Evolutionary conservation across 164 flowering plant genomes (phyloP), one percentile per base, ranked within the genome.

Genomic region (Magnolia officinalis): DNA sequence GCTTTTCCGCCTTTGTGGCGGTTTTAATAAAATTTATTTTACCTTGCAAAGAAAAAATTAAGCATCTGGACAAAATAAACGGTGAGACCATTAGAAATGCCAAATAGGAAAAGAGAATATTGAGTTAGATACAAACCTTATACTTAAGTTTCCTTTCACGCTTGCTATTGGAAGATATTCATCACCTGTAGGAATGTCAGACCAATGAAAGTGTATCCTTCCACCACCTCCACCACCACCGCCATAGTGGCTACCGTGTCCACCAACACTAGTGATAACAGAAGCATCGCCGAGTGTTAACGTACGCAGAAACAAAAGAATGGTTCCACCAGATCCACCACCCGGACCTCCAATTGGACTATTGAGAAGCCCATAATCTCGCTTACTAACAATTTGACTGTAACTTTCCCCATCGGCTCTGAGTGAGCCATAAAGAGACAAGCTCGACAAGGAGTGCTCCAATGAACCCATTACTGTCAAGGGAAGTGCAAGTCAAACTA

Each of bases 161-260:
- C 74, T 81, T 63, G 97, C 90, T 70, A 93, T 74, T 9, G 98
- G 90, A 71, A 79, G 80, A 81, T 92, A 96, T 67, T 84, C 95
- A 85, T 96, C 95, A 26, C 94, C 97, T 72, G 81, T 82, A 37
- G 90, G 81, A 79, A 96, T 88, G 73, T 89, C 92, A 71, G 94
- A 84, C 99, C 99, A 96, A 69, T 96, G 91, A 78, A 96, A 93
- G 77, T 93, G 98, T 81, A 96, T 75, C 83, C 98, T 90, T 77
- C 98, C 96, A 75, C 98, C 99, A 26, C 95, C 97, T 14, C 98
- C 99, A 24, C 99, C 98, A 7, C 96, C 97, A 63, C 97, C 92
- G 29, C 92, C 91, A 81, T 74, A 80, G 29, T 81, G 86, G 83
- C 90, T 85, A 72, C 98, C 97, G 82, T 83, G 83, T 64, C 99